phyloP scores from a whole-genome alignment of 2,329 filamentous ascomycete genomes.

The Phaeomoniella chlamydospora region DNA sequence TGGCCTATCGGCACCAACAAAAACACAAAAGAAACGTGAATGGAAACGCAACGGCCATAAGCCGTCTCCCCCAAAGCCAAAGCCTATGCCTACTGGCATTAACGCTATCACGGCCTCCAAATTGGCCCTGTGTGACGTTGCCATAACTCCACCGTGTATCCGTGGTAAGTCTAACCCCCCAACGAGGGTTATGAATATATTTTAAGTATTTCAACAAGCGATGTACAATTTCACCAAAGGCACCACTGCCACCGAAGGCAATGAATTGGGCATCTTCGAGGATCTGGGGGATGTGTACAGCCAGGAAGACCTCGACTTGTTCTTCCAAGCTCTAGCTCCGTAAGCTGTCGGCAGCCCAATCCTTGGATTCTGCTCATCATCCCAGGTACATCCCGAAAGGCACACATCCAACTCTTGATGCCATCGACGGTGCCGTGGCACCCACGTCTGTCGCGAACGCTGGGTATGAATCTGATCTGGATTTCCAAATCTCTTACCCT shows the following conservation, averaged over 20 bases:
- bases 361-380: no score
- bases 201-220: no score
- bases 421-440: constrained; percentile 24
- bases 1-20: not conserved
- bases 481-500: not conserved
- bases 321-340: constrained; percentile 27
- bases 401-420: constrained; percentile 27
- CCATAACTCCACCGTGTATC: constrained; percentile 1
- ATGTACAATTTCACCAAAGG: constrained; percentile 1
- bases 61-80: not conserved
- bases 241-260: constrained; percentile 22
- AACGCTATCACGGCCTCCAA: not conserved
- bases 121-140: not conserved
- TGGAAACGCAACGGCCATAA: not conserved
- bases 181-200: no score
- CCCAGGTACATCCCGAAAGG: constrained; percentile 22
- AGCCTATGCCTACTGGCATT: not conserved
- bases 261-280: constrained; percentile 39
- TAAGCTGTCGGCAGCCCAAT: no score
- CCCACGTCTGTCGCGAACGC: not conserved
- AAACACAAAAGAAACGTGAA: not conserved
- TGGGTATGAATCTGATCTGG: constrained; percentile 1
- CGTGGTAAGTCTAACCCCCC: not conserved
- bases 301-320: constrained; percentile 32
- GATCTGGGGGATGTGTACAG: constrained; percentile 35